Base-by-base conservation (phyloP, 345 rosid species). In the Excoecaria agallocha region DNA sequence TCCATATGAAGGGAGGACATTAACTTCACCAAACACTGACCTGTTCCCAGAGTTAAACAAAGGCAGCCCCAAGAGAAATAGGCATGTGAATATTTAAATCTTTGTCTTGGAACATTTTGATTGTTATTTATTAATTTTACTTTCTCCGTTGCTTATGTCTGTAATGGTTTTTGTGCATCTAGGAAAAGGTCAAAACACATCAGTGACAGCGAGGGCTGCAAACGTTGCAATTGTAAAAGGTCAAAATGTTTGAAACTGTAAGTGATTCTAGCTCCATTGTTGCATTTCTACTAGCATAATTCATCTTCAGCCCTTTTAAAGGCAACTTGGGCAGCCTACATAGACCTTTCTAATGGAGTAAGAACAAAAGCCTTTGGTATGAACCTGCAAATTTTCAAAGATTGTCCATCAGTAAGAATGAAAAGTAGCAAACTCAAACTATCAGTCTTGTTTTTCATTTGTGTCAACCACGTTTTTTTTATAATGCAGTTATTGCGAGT, bases 231-330 rank as follows among this genome's bases (percentile, higher is more conserved):
- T 13, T 84, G 87, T 55, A 76, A 48, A 76, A 84, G 71, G 61
- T 80, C 88, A 52, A 80, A 70, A 69, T 87, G 89, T 82, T 65
- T 84, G 80, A 82, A 87, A 81, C 84, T 88, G 88, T 86, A 84
- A 84, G 87, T 77, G 50, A 52, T 12, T 55, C 20, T 9, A 12
- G 38, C 13, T 51, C 43, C 16, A 9, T 12, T 52, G 30, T 51
- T 11, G 46, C 16, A 37, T 51, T 17, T 69, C 37, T 50, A 6
- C 30, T 7, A 30, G 43, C 59, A 68, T 11, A 2, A 13, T 49
- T 68, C 41, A 12, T 49, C 24, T 12, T 12, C 1, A 62, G 1
- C 20, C 37, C 9, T 5, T 15, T 12, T 17, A 13, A 15, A 35
- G 30, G 22, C n/a, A 35, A 62, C 46, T 62, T 62, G 41, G n/a